These are phyloP conservation scores for Metschnikowia rubicola DNA, from an alignment of 805 yeast genomes.

Conservation along the genomic window DNA sequence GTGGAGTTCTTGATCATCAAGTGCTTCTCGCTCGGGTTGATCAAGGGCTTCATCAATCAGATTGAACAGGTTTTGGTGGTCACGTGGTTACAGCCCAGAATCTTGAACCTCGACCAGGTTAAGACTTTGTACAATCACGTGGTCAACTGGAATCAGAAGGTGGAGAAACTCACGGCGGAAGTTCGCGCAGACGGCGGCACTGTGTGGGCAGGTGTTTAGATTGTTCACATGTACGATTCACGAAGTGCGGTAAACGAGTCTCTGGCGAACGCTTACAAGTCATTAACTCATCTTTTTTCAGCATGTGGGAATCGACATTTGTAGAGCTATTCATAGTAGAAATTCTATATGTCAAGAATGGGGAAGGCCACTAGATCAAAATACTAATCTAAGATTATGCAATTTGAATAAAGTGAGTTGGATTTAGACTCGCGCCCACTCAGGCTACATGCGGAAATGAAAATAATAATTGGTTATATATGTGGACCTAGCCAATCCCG, in stretches of 20 bases:
- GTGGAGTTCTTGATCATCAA: conserved; percentile 92
- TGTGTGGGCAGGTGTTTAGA: conserved; percentile 34
- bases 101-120: conserved; percentile 79
- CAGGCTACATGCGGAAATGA: too few relatives aligned
- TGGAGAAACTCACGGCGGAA: conserved; percentile 50
- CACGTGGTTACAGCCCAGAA: conserved; percentile 95
- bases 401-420: too few relatives aligned
- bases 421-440: too few relatives aligned
- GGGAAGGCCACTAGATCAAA: too few relatives aligned
- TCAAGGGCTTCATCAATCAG: conserved; percentile 90
- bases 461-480: too few relatives aligned
- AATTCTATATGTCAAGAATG: too few relatives aligned
- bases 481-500: too few relatives aligned
- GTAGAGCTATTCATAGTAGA: too few relatives aligned
- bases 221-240: neutral
- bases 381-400: too few relatives aligned
- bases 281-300: too few relatives aligned
- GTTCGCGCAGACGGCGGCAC: conserved; percentile 39
- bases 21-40: conserved; percentile 77
- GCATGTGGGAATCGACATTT: too few relatives aligned
- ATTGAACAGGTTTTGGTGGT: conserved; percentile 73
- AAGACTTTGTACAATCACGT: conserved; percentile 70
- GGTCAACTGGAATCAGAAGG: conserved; percentile 74
- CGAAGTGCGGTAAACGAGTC: neutral
- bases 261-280: too few relatives aligned